A percentile compares a stretch with the other conserved stretches of the same genome.
Evolutionary conservation across 768 basidiomycete genomes (phyloP).

Genomic region (Lactarius sp.): DNA sequence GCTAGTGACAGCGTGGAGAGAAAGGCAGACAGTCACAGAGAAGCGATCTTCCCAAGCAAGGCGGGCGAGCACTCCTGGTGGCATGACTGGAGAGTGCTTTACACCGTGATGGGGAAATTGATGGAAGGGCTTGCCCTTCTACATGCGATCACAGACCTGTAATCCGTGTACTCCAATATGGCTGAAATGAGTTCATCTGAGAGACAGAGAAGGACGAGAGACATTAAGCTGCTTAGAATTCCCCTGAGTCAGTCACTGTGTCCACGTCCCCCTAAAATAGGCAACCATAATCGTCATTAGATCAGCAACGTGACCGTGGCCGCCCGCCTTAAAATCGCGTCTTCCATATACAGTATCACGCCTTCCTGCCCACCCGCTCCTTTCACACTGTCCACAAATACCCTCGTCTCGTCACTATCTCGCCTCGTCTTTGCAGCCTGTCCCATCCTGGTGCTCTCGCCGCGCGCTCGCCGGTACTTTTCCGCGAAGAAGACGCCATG

Average conservation of each 20-base stretch:
- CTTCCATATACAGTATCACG: constrained; percentile 14
- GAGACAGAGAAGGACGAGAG: background rate
- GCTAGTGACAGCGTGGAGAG: no score
- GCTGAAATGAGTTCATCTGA: constrained; percentile 1
- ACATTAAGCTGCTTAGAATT: background rate
- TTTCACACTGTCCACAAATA: constrained; percentile 47
- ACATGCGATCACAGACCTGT: background rate
- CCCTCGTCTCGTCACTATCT: constrained; percentile 34
- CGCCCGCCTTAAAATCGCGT: constrained; percentile 10
- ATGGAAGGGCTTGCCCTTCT: background rate
- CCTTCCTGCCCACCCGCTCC: constrained; percentile 33
- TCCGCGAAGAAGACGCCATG: constrained; percentile 40
- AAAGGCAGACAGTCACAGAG: no score
- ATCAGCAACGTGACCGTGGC: constrained; percentile 8
- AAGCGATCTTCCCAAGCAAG: no score
- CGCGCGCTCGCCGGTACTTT: constrained; percentile 54
- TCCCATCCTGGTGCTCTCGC: constrained; percentile 28
- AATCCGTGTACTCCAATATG: constrained; percentile 5
- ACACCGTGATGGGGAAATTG: background rate
- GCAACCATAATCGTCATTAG: no score
- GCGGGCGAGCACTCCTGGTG: background rate
- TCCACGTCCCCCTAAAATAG: no score
- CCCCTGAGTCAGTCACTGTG: no score
- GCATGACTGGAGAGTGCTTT: background rate
- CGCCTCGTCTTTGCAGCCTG: constrained; percentile 28